phyloP scores from a whole-genome alignment of 202 grass and related monocot genomes.

The Musa balbisiana region DNA sequence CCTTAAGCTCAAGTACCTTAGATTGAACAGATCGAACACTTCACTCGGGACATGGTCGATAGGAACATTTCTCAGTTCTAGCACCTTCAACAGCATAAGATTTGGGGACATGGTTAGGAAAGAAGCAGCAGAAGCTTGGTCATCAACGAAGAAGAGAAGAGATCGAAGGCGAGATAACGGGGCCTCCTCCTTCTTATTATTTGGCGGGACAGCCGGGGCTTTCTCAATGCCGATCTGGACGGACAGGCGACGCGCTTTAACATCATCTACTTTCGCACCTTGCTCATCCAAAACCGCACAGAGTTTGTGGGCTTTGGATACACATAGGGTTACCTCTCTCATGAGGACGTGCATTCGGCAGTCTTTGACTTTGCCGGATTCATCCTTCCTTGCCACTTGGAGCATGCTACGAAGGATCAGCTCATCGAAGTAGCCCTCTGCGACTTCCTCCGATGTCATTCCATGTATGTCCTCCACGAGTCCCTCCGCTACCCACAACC shows the following conservation, averaged over 20 bases:
- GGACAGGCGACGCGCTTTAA: slow-evolving; percentile 13
- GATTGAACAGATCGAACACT: slow-evolving; percentile 9
- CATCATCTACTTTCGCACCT: not conserved
- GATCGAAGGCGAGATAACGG: slow-evolving; percentile 24
- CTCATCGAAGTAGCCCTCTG: slow-evolving; percentile 32
- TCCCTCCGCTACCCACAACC: slow-evolving; percentile 36
- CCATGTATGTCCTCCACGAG: slow-evolving; percentile 25
- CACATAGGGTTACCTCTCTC: slow-evolving; percentile 32
- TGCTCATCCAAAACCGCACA: slow-evolving; percentile 17
- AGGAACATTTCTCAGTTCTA: not conserved
- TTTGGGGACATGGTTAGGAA: slow-evolving; percentile 17
- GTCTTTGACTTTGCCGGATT: slow-evolving; percentile 25
- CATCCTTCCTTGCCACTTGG: slow-evolving; percentile 27
- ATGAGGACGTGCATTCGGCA: slow-evolving; percentile 43
- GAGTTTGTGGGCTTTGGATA: slow-evolving; percentile 26
- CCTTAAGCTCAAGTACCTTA: slow-evolving; percentile 28
- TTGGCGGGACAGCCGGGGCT: not conserved
- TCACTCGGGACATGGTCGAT: not conserved
- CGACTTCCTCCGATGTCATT: slow-evolving; percentile 38
- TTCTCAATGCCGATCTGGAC: not conserved
- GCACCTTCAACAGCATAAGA: slow-evolving; percentile 31
- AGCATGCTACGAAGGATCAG: slow-evolving; percentile 39
- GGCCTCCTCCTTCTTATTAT: not conserved
- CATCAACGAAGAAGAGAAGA: slow-evolving; percentile 26
- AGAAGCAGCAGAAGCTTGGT: slow-evolving; percentile 8